Base-by-base conservation (phyloP, 2,329 filamentous ascomycete species). In the Penicillium nordicum region DNA sequence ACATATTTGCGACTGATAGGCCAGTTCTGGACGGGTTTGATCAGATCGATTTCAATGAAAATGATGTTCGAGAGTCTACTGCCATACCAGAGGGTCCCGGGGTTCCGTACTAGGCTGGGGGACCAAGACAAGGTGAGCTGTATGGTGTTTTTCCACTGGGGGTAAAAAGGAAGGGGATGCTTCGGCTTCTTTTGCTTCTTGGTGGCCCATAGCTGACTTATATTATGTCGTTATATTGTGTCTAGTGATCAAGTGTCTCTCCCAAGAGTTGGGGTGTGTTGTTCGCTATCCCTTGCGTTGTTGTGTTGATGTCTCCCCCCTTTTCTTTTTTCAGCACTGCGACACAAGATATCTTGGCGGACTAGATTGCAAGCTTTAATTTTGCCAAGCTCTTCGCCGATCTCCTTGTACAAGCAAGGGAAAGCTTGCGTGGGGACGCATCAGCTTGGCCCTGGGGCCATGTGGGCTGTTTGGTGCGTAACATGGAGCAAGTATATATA, bases 61-160 rank as follows among this genome's bases (percentile, higher is more conserved):
- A 8, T n/a, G 5, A 12, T n/a, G 8, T 16, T 37, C 11, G 16
- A n/a, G 4, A 4, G 16, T 18, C 27, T 41, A 9, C 16, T 36
- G 11, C 59, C 63, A 58, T 68, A 74, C 72, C 60, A 74, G 55
- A 36, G 72, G 73, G 56, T 75, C 73, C 16, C 62, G 56, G 21
- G 69, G 62, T 47, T 73, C 65, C 52, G 63, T 60, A 51, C 67
- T 72, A 8, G 73, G 72, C n/a, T 62, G 64, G 7, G 73, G 76
- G 32, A 78, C 72, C n/a, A 76, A 60, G 30, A 75, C 70, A 43
- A 77, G 18, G 6, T 63, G 59, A 9, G 45, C 5, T 55, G 12
- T 32, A 21, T 29, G 52, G 34, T 60, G 52, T 7, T 50, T 50
- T 11, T 38, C 40, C 11, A 30, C 7, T 8, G 46, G 25, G 7